Base-by-base conservation (phyloP, 1,284 basidiomycete species). In the Pisolithus thermaeus region DNA sequence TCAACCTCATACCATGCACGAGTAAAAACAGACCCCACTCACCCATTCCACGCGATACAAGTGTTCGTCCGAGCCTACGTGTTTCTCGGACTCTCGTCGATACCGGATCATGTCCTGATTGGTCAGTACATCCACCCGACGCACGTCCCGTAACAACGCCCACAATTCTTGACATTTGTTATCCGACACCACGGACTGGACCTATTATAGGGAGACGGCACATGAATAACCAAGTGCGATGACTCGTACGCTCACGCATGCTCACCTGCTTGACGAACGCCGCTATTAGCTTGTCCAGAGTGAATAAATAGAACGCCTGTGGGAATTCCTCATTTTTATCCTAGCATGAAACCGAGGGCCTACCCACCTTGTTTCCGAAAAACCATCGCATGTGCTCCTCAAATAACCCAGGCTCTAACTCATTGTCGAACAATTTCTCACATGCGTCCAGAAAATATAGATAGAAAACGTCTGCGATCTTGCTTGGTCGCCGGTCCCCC, bases 371-470 rank as follows among this genome's bases (percentile, higher is more conserved):
- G 58, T 87, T 95, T 32, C 93, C 92, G 74, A 96, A 98, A 79
- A 99, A 95, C 81, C 91, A 92, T 54, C 97, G 76, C 78, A 97
- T 84, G 61, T 92, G 90, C 67, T 99, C 96, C 68, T 99, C 97
- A 64, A 93, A 98, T 18, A 85, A 84, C 28, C 79, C 74, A 63
- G 88, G 89, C 69, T 98, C 96, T 56, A 98, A 77, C 64, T 98
- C 94, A 55, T 82, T 87, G 62, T 94, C 92, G 63, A 98, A 98
- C 46, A 97, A 70, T 73, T 92, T 91, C 71, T 97, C 94, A 66
- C 90, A 91, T n/a, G 92, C 86, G 55, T 89, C 91, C 42, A 98
- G 76, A 44, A 97, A 77, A 62, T 95, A 93, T 70, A 84, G 77
- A 71, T 98, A 98, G 57, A 92, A 85, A 67, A 86, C 75, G 57